Evolutionary conservation across 495 filamentous ascomycete species (phyloP).

Genomic region (Collariella sp.): DNA sequence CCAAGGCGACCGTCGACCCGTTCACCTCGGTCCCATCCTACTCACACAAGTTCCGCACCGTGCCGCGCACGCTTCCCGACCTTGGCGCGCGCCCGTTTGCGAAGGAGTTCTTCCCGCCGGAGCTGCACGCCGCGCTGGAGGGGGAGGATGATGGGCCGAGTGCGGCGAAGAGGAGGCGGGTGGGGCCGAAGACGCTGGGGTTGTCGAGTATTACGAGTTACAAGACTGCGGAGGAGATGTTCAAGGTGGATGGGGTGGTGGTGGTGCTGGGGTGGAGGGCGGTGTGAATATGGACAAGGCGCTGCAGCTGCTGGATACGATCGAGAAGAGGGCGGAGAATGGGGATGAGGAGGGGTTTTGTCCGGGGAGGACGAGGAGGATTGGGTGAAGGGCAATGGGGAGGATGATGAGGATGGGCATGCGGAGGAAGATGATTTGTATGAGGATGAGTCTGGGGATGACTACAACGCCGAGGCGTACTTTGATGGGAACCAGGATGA

Average conservation of each 20-base stretch:
- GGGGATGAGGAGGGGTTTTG: slow-evolving; percentile 33
- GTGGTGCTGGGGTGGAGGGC: slow-evolving; percentile 8
- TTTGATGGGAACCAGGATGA: slow-evolving; percentile 45
- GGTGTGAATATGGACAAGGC: slow-evolving; percentile 27
- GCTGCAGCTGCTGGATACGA: slow-evolving; percentile 25
- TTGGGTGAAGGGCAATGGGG: slow-evolving; percentile 31
- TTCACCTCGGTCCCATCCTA: slow-evolving; percentile 45
- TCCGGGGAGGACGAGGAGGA: slow-evolving; percentile 38
- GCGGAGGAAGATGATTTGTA: slow-evolving; percentile 40
- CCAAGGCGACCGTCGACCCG: slow-evolving; percentile 42
- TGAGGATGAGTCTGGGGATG: slow-evolving; percentile 42
- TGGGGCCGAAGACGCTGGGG: slow-evolving; percentile 22
- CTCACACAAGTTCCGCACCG: slow-evolving; percentile 37
- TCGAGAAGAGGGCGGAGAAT: slow-evolving; percentile 33
- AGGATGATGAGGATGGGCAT: slow-evolving; percentile 29
- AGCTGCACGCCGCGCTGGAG: slow-evolving; percentile 44
- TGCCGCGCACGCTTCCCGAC: slow-evolving; percentile 40
- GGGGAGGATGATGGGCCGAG: slow-evolving; percentile 30
- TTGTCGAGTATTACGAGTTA: slow-evolving; percentile 27
- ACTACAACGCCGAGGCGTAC: slow-evolving; percentile 49
- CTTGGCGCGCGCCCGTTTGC: slow-evolving; percentile 35
- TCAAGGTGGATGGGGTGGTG: slow-evolving; percentile 10
- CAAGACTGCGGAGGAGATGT: slow-evolving; percentile 28
- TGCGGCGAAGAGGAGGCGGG: slow-evolving; percentile 21
- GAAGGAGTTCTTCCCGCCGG: slow-evolving; percentile 43